Percentiles rank a stretch among this genome's conserved stretches.
Evolutionary conservation across 139 green algal species (phyloP).

Genomic region (Chlorokybus atmophyticus): DNA sequence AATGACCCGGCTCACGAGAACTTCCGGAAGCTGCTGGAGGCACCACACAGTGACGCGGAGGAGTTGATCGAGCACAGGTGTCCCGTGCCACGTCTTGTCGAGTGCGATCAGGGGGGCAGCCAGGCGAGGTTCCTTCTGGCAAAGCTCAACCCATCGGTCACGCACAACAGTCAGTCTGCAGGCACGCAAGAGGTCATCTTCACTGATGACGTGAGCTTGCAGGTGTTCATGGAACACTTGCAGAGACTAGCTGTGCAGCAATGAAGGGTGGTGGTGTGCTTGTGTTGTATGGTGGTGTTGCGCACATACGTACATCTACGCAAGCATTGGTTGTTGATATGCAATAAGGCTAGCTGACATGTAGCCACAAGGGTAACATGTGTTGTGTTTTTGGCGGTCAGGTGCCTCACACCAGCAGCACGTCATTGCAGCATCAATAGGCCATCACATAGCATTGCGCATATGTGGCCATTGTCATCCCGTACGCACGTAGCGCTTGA

Average conservation of each 20-base stretch:
- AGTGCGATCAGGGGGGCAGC: constrained; percentile 41
- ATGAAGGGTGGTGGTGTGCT: too few relatives aligned
- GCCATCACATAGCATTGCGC: too few relatives aligned
- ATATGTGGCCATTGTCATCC: too few relatives aligned
- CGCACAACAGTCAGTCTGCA: constrained; percentile 27
- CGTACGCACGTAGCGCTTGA: too few relatives aligned
- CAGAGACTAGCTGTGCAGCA: constrained; percentile 14
- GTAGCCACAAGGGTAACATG: neutral
- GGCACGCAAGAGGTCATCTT: constrained; percentile 77
- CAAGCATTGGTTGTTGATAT: too few relatives aligned
- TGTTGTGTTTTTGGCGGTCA: too few relatives aligned
- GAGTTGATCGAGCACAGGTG: constrained; percentile 20
- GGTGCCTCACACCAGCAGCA: too few relatives aligned
- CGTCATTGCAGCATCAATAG: too few relatives aligned
- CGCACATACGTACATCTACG: too few relatives aligned
- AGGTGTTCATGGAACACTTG: constrained; percentile 88
- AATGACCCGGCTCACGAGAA: constrained; percentile 30
- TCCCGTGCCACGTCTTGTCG: constrained; percentile 37
- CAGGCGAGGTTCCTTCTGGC: constrained; percentile 49
- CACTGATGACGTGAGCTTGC: constrained; percentile 84
- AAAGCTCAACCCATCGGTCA: constrained; percentile 43
- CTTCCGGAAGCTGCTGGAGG: constrained; percentile 37
- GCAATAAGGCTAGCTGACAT: too few relatives aligned
- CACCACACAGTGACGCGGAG: constrained; percentile 29
- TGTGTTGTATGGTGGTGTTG: too few relatives aligned